These are phyloP conservation scores for Turritis glabra DNA, from an alignment of 345 rosid genomes.

Conservation along the genomic window DNA sequence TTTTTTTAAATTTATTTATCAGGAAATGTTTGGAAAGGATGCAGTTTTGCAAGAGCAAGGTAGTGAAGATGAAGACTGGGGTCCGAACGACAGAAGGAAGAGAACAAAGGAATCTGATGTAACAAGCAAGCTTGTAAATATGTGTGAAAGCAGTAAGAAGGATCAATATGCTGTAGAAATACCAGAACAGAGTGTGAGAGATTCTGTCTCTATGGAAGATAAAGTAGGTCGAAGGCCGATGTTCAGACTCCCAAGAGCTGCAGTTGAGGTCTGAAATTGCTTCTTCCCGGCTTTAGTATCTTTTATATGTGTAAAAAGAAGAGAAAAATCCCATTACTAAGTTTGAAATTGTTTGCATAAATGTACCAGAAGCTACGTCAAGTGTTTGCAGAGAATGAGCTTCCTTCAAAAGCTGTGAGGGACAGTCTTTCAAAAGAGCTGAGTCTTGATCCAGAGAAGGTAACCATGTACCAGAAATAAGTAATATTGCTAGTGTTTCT, in stretches of 20 bases:
- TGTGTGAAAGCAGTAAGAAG: conserved; percentile 58
- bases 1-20: conserved; percentile 16
- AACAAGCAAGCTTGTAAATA: conserved; percentile 63
- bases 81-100: conserved; percentile 77
- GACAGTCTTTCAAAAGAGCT: conserved; percentile 80
- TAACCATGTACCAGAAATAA: conserved; percentile 21
- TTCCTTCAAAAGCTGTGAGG: conserved; percentile 76
- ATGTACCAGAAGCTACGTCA: conserved; percentile 80
- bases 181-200: conserved; percentile 40
- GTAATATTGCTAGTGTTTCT: conserved; percentile 6
- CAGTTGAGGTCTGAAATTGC: conserved; percentile 70
- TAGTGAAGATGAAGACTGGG: conserved; percentile 99
- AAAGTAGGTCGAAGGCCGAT: conserved; percentile 54
- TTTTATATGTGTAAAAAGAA: conserved; percentile 9
- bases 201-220: conserved; percentile 45
- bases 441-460: conserved; percentile 86
- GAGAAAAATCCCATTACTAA: conserved; percentile 1
- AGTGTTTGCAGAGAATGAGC: conserved; percentile 90
- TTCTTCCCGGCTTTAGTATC: conserved; percentile 2
- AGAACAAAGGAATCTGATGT: conserved; percentile 84
- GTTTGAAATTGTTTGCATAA: conserved; percentile 24
- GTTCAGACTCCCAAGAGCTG: conserved; percentile 67
- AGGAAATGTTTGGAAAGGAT: conserved; percentile 99
- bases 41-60: conserved; percentile 63
- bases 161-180: conserved; percentile 37